phyloP scores from a whole-genome alignment of 1,139 yeast species.

The Hyphopichia buzzinii region DNA sequence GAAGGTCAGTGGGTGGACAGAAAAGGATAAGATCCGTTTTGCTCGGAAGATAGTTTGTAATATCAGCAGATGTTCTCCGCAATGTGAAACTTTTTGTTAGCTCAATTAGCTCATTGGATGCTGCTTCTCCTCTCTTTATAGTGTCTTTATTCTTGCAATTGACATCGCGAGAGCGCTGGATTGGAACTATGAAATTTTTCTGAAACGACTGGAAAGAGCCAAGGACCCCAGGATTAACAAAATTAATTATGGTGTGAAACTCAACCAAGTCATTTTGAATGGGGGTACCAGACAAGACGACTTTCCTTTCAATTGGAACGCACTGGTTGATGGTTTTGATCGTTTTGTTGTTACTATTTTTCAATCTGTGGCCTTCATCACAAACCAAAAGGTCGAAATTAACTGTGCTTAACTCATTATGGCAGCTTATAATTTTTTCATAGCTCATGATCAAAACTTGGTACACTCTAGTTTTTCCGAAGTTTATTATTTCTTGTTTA shows the following conservation, averaged over 20 bases:
- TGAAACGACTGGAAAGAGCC: conserved; percentile 68
- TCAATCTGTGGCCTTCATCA: conserved; percentile 93
- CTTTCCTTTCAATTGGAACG: conserved; percentile 54
- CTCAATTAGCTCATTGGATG: conserved; percentile 59
- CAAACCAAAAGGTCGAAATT: conserved; percentile 76
- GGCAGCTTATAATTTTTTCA: conserved; percentile 66
- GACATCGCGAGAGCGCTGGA: conserved; percentile 69
- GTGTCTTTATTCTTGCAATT: conserved; percentile 55
- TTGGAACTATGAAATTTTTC: conserved; percentile 66
- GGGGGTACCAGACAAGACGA: conserved; percentile 88
- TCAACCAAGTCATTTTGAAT: conserved; percentile 89
- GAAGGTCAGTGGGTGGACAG: conserved; percentile 70
- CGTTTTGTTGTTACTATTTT: conserved; percentile 67
- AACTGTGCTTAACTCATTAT: conserved; percentile 50
- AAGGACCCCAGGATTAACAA: conserved; percentile 78
- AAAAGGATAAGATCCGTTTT: conserved; percentile 78
- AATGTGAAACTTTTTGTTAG: conserved; percentile 68
- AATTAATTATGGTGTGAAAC: conserved; percentile 76
- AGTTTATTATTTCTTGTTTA: conserved; percentile 55
- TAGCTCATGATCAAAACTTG: conserved; percentile 86
- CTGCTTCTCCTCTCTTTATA: conserved; percentile 56
- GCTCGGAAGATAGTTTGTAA: conserved; percentile 68
- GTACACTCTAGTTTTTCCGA: conserved; percentile 69
- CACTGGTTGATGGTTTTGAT: conserved; percentile 55
- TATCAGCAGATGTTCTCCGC: conserved; percentile 67